Evolutionary conservation across 1,139 yeast species (phyloP).

Genomic region (Kodamaea derodonti): DNA sequence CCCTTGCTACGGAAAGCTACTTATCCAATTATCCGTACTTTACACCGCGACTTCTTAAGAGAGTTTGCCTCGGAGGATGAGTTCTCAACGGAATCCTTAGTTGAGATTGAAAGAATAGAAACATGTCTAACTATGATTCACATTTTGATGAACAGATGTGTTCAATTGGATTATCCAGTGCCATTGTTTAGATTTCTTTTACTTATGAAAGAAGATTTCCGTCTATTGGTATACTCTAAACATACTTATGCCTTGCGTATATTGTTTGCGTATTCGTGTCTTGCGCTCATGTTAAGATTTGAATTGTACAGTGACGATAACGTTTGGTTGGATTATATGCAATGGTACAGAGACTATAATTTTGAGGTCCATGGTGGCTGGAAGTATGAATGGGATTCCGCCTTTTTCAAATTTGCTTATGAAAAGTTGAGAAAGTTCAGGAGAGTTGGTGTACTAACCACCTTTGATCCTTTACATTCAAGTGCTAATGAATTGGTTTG

Average conservation of each 20-base stretch:
- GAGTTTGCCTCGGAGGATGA: conserved; percentile 7
- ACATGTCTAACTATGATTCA: conserved; percentile 11
- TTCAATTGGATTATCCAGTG: conserved; percentile 20
- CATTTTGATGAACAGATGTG: conserved; percentile 11
- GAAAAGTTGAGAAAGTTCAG: conserved; percentile 5
- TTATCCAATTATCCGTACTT: conserved; percentile 17
- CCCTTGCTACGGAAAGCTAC: conserved; percentile 5
- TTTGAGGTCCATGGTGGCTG: conserved; percentile 15
- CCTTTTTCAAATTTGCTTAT: conserved; percentile 11
- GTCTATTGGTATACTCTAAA: conserved; percentile 17
- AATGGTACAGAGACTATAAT: conserved; percentile 19
- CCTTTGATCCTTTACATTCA: conserved; percentile 7
- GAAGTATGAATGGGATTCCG: conserved; percentile 14
- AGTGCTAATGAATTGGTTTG: neutral
- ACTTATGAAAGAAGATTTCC: conserved; percentile 15
- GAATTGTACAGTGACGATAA: conserved; percentile 16
- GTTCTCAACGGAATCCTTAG: conserved; percentile 7
- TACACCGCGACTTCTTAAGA: conserved; percentile 11
- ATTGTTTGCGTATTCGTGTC: conserved; percentile 20
- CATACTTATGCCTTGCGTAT: conserved; percentile 24
- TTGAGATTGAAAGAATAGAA: conserved; percentile 10
- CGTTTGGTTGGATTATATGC: conserved; percentile 27
- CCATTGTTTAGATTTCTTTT: conserved; percentile 29
- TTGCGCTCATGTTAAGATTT: conserved; percentile 20
- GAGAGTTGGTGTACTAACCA: conserved; percentile 3